Base-by-base conservation (phyloP, 2,329 filamentous ascomycete genomes). In the Fusarium nygamai region DNA sequence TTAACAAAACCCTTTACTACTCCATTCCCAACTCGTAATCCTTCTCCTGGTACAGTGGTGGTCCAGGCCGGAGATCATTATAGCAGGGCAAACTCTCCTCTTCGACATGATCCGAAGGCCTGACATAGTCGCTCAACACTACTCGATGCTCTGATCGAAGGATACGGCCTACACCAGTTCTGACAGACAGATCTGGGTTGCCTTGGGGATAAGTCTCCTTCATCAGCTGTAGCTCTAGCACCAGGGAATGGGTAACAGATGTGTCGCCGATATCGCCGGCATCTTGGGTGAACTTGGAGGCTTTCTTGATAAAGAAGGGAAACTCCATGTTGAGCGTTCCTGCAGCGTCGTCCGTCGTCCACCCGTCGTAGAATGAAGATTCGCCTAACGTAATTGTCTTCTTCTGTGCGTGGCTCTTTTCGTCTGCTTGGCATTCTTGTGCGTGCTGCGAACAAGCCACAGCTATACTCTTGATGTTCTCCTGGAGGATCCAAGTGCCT, bases 221-320 rank as follows among this genome's bases (percentile, higher is more conserved):
- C 8, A 94, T 93, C 27, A 98, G 94, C 51, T 98, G 94, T 84
- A 98, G 90, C 84, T 98, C 96, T 58, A 98, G 88, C 73, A 97
- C 90, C 48, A 98, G 88, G 77, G 92, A 91, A 85, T 98, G 96
- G 43, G 90, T 91, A 58, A 98, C 91, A 76, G 92, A 91, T 72
- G 94, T 91, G 53, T 94, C 94, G 76, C 92, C 91, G 39, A 88
- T 85, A 60, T 92, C 89, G 71, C 93, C 92, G 76, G 93, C 88
- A 79, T 97, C 94, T 85, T 94, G 97, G 9, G 92, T 88, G 34
- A 92, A 92, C 76, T 91, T 89, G 54, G 77, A 72, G 6, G 48
- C 22, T 20, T 44, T 66, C 24, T 88, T 74, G 48, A 81, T 68
- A 13, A 62, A 66, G 62, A 80, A 96, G 73, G 94, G 92, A 80